Evolutionary conservation across 768 basidiomycete species (phyloP), one percentile per base, ranked within the genome.

Genomic region (Hericium alpestre): DNA sequence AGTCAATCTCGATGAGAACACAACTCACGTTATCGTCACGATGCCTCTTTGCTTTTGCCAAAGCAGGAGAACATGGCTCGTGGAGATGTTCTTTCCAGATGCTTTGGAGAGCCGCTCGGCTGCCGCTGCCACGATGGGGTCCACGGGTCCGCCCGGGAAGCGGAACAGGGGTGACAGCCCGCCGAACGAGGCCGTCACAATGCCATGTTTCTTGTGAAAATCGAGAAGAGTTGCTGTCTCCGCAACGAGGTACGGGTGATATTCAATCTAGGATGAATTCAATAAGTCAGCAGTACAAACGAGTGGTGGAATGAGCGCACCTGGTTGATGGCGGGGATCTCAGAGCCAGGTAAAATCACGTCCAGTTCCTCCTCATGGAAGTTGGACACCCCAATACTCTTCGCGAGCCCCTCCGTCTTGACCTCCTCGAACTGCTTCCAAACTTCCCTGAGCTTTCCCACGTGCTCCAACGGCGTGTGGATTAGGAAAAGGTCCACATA

Each of bases 381-480:
- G 69, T 84, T 84, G n/a, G 78, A 79, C 15, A 84, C 78, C 4
- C 82, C 81, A 43, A 79, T 74, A 53, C 62, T 69, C 62, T 63
- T 69, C 20, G 66, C 56, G 32, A 74, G 63, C 3, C 79, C 79
- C 56, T 72, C 71, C 51, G 67, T 64, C 65, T 76, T 70, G 51
- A 74, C 52, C 11, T 65, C 70, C 58, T 78, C 76, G 65, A 79
- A 66, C 46, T 67, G 64, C 59, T 70, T 70, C 78, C 78, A 79
- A 38, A 72, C 65, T n/a, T 63, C 64, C 56, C 70, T 70, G 54
- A 76, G 56, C 22, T 50, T 20, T 27, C 65, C 56, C 16, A 58
- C 50, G 52, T 56, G 61, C n/a, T 61, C 20, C 32, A 53, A 23
- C 5, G 72, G 70, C 48, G 64, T 67, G 65, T 81, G 79, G 52